Evolutionary conservation across 1,139 yeast species (phyloP), one percentile per base, ranked within the genome.

Genomic region (Geotrichum restrictum): DNA sequence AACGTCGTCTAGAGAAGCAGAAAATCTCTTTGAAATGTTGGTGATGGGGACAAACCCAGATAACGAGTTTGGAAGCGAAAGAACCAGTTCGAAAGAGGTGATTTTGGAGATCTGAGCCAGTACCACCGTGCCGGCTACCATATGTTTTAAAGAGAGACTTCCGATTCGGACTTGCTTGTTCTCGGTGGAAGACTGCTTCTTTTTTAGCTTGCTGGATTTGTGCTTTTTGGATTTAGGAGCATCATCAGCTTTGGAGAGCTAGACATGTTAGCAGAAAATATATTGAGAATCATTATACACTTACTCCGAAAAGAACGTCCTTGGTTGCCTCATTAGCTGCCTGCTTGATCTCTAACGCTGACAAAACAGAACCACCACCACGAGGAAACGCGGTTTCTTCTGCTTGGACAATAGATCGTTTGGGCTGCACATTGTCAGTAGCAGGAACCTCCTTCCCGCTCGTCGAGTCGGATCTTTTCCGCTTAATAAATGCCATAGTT

Each of bases 291-390:
- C 5, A 14, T 13, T 18, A 40, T 11, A 19, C 69, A 21, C 76
- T 62, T 45, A 74, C 70, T 62, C 81, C 91, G 61, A 86, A 86
- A 52, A 88, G 74, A 27, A 87, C 95, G 73, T 93, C 98, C 61
- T 80, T 80, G 32, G 91, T 83, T 43, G 94, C 98, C 68, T 93
- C 96, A 65, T 88, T 89, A 39, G 96, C 83, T 52, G 91, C 94
- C 66, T 89, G 95, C 68, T 89, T 89, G 61, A 88, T 82, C 71
- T 93, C 99, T 60, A 93, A 73, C 3, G 98, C 91, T 2, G 96
- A 81, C 67, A 91, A 77, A 16, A 83, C 88, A 22, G 91, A 79
- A 4, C 74, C 74, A 52, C 97, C 97, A 62, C 98, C 98, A 80
- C 99, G 84, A 48, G 98, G 98, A 66, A 93, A 93, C 18, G 95